These are phyloP conservation scores for Dipteronia dyeriana DNA, from an alignment of 345 rosid species.

Conservation along the genomic window DNA sequence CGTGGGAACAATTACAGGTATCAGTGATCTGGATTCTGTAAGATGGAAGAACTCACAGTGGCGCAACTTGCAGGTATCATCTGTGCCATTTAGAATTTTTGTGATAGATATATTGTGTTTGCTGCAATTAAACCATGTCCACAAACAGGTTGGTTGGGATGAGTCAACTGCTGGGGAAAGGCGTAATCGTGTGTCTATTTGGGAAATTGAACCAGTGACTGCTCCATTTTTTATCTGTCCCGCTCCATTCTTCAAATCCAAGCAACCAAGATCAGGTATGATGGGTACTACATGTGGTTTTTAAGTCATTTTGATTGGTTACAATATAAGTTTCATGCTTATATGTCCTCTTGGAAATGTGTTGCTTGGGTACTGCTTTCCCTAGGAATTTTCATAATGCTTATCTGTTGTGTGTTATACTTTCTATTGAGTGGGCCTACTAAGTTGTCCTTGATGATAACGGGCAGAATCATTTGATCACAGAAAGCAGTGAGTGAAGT, in stretches of 20 bases:
- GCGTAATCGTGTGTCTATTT: conserved; percentile 78
- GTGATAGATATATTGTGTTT: neutral
- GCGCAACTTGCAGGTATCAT: conserved; percentile 83
- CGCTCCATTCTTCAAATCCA: conserved; percentile 87
- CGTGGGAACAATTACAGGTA: conserved; percentile 94
- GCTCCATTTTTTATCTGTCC: conserved; percentile 94
- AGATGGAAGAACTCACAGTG: conserved; percentile 98
- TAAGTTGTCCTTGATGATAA: conserved; percentile 10
- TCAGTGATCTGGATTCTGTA: conserved; percentile 82
- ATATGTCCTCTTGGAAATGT: neutral
- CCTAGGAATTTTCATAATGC: conserved; percentile 13
- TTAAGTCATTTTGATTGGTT: neutral
- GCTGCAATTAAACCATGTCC: conserved; percentile 9
- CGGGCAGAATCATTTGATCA: conserved; percentile 1
- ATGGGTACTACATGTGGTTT: conserved; percentile 43
- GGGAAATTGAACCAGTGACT: conserved; percentile 96
- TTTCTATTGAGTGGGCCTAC: neutral
- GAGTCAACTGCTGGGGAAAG: conserved; percentile 92
- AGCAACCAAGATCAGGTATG: conserved; percentile 80
- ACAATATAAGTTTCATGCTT: conserved; percentile 1
- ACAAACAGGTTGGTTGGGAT: conserved; percentile 94
- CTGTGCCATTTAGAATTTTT: neutral
- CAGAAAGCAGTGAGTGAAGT: conserved; percentile 1
- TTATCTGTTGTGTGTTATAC: conserved; percentile 10
- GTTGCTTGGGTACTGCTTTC: conserved; percentile 9